These are phyloP conservation scores for Trichoderma arundinaceum DNA, from an alignment of 2,329 filamentous ascomycete genomes.

Conservation along the genomic window DNA sequence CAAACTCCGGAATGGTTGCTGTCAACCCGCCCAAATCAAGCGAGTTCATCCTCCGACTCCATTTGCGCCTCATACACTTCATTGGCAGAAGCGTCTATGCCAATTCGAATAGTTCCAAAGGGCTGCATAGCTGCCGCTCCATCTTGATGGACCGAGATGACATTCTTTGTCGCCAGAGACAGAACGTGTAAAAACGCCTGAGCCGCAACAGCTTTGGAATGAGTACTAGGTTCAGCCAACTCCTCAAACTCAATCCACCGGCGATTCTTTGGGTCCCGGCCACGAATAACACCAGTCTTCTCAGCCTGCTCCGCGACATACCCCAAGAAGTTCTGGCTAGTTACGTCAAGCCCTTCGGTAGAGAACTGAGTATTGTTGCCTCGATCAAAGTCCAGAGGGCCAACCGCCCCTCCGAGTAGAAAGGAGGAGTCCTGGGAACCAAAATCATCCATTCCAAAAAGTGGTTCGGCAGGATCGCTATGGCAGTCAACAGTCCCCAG, in stretches of 20 bases:
- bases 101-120: conserved; percentile 57
- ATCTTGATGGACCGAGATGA: conserved; percentile 68
- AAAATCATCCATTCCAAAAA: conserved; percentile 45
- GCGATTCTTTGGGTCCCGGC: conserved; percentile 42
- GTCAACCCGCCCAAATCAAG: not conserved
- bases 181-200: conserved; percentile 80
- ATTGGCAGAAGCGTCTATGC: conserved; percentile 40
- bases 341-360: conserved; percentile 50
- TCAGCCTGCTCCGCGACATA: conserved; percentile 49
- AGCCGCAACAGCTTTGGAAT: conserved; percentile 67
- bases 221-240: conserved; percentile 64
- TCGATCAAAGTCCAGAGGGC: conserved; percentile 34
- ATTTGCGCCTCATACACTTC: conserved; percentile 22
- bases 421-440: conserved; percentile 44
- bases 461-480: conserved; percentile 50
- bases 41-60: conserved; percentile 30
- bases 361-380: conserved; percentile 43
- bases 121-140: conserved; percentile 44
- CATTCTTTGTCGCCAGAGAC: conserved; percentile 68
- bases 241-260: conserved; percentile 69
- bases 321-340: conserved; percentile 53
- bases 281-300: conserved; percentile 43
- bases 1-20: not conserved
- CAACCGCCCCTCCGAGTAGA: conserved; percentile 36
- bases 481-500: conserved; percentile 53